Percentiles rank a stretch among this genome's conserved stretches.
phyloP scores from a whole-genome alignment of 371 early-diverging fungal species.

The Mucor indicus region DNA sequence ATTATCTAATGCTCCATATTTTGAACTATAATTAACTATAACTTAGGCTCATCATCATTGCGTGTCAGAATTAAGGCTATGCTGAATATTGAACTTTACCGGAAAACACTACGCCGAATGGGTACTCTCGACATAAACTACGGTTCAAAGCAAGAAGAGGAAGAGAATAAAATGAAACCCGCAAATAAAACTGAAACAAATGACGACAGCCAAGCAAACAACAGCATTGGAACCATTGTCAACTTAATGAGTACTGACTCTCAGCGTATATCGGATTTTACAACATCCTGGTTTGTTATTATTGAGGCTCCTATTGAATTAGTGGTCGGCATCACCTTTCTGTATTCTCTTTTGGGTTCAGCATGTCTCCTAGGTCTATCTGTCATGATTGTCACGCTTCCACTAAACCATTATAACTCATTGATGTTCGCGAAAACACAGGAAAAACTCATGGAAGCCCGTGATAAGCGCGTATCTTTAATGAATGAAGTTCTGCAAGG shows the following conservation, averaged over 20 bases:
- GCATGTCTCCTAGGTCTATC: slow-evolving; percentile 66
- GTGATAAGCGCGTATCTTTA: slow-evolving; percentile 51
- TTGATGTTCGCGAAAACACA: slow-evolving; percentile 49
- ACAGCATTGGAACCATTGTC: slow-evolving; percentile 72
- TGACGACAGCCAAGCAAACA: slow-evolving; percentile 26
- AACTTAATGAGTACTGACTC: slow-evolving; percentile 88
- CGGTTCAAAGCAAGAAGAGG: slow-evolving; percentile 23
- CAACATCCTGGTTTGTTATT: slow-evolving; percentile 49
- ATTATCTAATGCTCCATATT: not conserved
- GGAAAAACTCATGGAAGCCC: slow-evolving; percentile 49
- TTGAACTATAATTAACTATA: no score
- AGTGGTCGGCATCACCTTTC: slow-evolving; percentile 54
- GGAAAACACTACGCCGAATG: slow-evolving; percentile 51
- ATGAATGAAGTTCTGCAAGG: slow-evolving; percentile 63
- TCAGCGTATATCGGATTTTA: slow-evolving; percentile 58
- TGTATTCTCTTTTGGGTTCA: slow-evolving; percentile 64
- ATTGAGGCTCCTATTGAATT: slow-evolving; percentile 60
- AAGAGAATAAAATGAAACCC: slow-evolving; percentile 1
- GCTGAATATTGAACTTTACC: slow-evolving; percentile 57
- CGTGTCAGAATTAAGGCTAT: slow-evolving; percentile 41
- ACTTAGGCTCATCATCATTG: slow-evolving; percentile 6
- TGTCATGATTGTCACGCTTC: slow-evolving; percentile 52
- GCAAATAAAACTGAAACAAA: slow-evolving; percentile 9
- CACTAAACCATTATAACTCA: slow-evolving; percentile 53
- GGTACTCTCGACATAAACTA: slow-evolving; percentile 23